Evolutionary conservation across 2,329 filamentous ascomycete genomes (phyloP), one percentile per base, ranked within the genome.

Genomic region (Lithohypha guttulata): DNA sequence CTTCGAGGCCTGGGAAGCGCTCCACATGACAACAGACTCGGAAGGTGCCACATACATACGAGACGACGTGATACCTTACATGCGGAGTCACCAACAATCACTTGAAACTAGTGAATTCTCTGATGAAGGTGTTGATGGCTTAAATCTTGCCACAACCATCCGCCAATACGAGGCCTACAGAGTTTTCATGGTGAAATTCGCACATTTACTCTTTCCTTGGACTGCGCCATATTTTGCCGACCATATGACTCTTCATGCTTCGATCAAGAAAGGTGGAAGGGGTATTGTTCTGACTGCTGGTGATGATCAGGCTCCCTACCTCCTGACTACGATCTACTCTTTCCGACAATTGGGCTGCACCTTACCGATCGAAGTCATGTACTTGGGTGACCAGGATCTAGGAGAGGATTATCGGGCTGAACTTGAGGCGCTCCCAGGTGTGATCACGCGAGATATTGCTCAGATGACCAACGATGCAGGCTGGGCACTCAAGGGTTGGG

Each of bases 241-340:
- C 41, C 64, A 66, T 41, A 64, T 66, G 58, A 58, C 58, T 4
- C 50, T 66, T 2, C 63, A 64, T 41, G 51, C 60, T 2, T 59
- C 63, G 34, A 56, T 64, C 44, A 59, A 63, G 46, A 56, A 57
- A 29, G 63, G 58, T 4, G 63, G 63, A 1, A 53, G 58, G 6
- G 64, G 64, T 6, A 60, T 67, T 29, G 65, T 67, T 2, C 59
- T 68, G 13, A 63, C 64, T 0, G 63, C 61, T 10, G 64, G 64
- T 3, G 60, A 66, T 40, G 53, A 57, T 10, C 65, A 68, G 43
- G 62, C 62, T 3, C 53, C 55, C 1, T 66, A 59, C 44, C 53
- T 69, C 3, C 44, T 66, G 11, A 65, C 64, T 3, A 62, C 60
- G 2, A 66, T 69, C 38, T 47, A 45, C 21, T 50, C 43, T 11